These are phyloP conservation scores for Zizania palustris DNA, from an alignment of 202 grass and related monocot species.

Conservation along the genomic window DNA sequence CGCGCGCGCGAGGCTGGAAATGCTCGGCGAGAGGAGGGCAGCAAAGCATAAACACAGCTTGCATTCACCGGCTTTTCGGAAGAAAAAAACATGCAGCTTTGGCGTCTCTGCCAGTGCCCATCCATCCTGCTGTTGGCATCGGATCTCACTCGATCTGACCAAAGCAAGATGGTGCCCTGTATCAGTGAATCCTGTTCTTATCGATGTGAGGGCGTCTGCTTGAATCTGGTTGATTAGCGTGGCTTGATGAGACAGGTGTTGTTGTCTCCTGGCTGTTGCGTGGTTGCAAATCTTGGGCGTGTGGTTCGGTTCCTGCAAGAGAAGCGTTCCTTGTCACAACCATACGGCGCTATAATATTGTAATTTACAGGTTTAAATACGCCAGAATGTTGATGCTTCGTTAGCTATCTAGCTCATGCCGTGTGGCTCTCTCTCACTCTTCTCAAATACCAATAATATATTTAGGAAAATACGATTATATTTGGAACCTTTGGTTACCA, in stretches of 20 bases:
- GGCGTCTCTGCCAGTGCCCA: slow-evolving; percentile 18
- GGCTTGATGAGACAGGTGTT: neutral
- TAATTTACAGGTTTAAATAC: neutral
- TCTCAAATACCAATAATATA: neutral
- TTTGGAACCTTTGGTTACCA: too few relatives aligned
- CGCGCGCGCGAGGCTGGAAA: slow-evolving; percentile 36
- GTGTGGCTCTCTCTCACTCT: neutral
- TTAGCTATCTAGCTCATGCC: neutral
- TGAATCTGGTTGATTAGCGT: slow-evolving; percentile 4
- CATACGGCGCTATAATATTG: neutral
- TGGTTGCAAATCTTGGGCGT: too few relatives aligned
- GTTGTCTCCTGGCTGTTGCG: neutral
- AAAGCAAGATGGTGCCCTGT: neutral
- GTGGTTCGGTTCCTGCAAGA: neutral
- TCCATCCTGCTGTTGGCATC: slow-evolving; percentile 2
- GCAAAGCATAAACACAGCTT: slow-evolving; percentile 43
- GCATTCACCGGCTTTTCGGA: slow-evolving; percentile 42
- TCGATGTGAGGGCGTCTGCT: neutral
- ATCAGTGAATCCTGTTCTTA: neutral
- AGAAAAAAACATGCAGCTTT: slow-evolving; percentile 51
- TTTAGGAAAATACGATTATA: too few relatives aligned
- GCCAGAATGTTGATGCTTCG: neutral
- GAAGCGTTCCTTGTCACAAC: neutral
- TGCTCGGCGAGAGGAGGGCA: slow-evolving; percentile 10
- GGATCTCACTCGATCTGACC: slow-evolving; percentile 5